Conservation (phyloP, 495 filamentous ascomycete species). For the Neurospora sp. region DNA sequence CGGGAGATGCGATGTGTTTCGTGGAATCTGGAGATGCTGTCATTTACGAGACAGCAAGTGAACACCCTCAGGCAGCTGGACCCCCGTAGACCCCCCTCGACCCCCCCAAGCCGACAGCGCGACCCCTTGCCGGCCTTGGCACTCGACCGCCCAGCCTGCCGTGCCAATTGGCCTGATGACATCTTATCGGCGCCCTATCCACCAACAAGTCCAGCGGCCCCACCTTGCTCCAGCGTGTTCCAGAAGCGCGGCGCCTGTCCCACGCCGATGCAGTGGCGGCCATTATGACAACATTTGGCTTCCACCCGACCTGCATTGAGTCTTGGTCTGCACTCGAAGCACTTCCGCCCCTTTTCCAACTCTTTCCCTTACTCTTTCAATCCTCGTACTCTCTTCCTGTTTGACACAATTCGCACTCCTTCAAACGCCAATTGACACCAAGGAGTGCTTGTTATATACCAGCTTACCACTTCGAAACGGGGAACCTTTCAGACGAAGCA, state of each 20-base stretch:
- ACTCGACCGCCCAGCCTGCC: neutral
- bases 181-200: neutral
- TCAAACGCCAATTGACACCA: neutral
- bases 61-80: neutral
- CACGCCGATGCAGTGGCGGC: neutral
- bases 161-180: neutral
- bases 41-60: constrained; percentile 9
- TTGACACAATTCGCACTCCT: neutral
- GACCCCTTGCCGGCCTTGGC: neutral
- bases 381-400: neutral
- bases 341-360: neutral
- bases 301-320: constrained; percentile 1
- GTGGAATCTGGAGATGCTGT: constrained; percentile 18
- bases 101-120: neutral
- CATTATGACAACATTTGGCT: constrained; percentile 3
- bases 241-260: neutral
- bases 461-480: neutral
- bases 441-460: neutral
- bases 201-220: neutral
- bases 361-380: neutral
- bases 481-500: constrained; percentile 20
- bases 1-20: constrained; percentile 30
- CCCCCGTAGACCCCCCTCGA: neutral
- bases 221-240: constrained; percentile 5
- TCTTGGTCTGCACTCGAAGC: neutral